A percentile compares a stretch with the other conserved stretches of the same genome.
Evolutionary conservation across 1,284 basidiomycete genomes (phyloP).

Genomic region (Wallemia mellicola): DNA sequence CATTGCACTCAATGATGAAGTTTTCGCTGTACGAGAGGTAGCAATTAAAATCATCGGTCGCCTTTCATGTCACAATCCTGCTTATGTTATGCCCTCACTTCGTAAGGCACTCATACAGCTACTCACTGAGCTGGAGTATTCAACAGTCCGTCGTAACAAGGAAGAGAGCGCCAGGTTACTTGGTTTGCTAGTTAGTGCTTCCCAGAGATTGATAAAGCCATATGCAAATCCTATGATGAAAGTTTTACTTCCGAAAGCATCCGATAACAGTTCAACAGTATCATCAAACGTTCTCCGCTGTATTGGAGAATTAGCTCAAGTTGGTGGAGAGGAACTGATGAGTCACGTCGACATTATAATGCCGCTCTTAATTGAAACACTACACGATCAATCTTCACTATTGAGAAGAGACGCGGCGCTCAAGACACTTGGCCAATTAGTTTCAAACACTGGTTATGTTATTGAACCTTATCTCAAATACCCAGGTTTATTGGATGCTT

Average conservation of each 20-base stretch:
- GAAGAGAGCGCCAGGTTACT: constrained; percentile 76
- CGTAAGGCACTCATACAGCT: constrained; percentile 89
- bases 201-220: constrained; percentile 76
- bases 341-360: constrained; percentile 62
- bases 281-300: constrained; percentile 81
- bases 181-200: constrained; percentile 60
- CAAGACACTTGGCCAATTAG: constrained; percentile 76
- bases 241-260: constrained; percentile 60
- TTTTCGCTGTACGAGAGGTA: constrained; percentile 69
- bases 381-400: constrained; percentile 52
- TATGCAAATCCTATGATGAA: constrained; percentile 90
- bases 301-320: constrained; percentile 71
- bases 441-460: constrained; percentile 83
- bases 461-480: constrained; percentile 71
- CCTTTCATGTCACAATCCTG: constrained; percentile 81
- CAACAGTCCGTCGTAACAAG: constrained; percentile 50
- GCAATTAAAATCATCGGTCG: constrained; percentile 80
- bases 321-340: constrained; percentile 73
- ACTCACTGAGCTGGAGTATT: constrained; percentile 88
- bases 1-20: constrained; percentile 91
- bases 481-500: constrained; percentile 58
- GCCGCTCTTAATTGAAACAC: constrained; percentile 58
- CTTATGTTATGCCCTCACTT: constrained; percentile 93
- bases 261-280: constrained; percentile 55
- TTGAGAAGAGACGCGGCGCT: constrained; percentile 74